Evolutionary conservation across 2,329 filamentous ascomycete genomes (phyloP).

Genomic region (Dryadomyces sulphureus): DNA sequence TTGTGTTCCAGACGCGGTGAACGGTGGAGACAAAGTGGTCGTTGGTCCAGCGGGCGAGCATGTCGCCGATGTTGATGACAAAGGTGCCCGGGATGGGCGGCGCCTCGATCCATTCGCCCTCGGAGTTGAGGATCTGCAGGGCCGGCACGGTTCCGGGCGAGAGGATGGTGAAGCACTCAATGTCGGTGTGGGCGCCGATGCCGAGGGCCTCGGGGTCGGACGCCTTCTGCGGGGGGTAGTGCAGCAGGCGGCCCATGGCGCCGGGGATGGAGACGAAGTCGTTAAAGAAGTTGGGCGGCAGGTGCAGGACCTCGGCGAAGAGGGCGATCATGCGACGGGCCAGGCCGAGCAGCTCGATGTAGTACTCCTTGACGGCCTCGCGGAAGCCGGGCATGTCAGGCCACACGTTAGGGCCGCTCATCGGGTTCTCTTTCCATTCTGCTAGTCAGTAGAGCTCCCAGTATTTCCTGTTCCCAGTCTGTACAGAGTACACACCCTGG

Average conservation of each 20-base stretch:
- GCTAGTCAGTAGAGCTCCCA: slow-evolving; percentile 4
- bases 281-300: slow-evolving; percentile 5
- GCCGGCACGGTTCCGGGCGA: slow-evolving; percentile 27
- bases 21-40: slow-evolving; percentile 36
- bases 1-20: slow-evolving; percentile 30
- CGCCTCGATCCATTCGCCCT: slow-evolving; percentile 24
- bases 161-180: slow-evolving; percentile 26
- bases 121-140: slow-evolving; percentile 28
- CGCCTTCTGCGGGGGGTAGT: slow-evolving; percentile 1
- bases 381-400: slow-evolving; percentile 7
- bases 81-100: slow-evolving; percentile 1
- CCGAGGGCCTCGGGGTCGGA: background rate
- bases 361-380: slow-evolving; percentile 7
- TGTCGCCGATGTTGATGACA: slow-evolving; percentile 76
- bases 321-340: slow-evolving; percentile 7
- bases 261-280: background rate
- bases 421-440: background rate
- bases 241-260: background rate
- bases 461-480: background rate
- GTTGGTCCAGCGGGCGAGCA: slow-evolving; percentile 77
- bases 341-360: slow-evolving; percentile 5
- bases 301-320: slow-evolving; percentile 8
- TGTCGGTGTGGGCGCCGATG: slow-evolving; percentile 1
- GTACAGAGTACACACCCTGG: background rate
- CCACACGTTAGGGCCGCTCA: background rate